These are phyloP conservation scores for Beauveria sp. DNA, from an alignment of 2,329 filamentous ascomycete genomes.

Conservation along the genomic window DNA sequence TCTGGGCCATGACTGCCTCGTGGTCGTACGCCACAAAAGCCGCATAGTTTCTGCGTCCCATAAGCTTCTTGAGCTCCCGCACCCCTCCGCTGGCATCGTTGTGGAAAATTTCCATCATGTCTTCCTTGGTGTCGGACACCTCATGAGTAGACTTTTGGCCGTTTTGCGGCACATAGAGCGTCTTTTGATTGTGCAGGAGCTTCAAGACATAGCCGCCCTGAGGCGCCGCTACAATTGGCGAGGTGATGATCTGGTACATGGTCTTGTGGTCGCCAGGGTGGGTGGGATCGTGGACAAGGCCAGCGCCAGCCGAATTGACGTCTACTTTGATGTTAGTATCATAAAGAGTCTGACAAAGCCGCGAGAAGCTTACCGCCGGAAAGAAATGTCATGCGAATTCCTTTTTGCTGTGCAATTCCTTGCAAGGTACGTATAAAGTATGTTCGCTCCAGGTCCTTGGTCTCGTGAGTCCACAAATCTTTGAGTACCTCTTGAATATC, in stretches of 20 bases:
- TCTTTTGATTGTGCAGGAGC: constrained; percentile 90
- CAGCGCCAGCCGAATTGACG: constrained; percentile 86
- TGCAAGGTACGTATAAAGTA: constrained; percentile 95
- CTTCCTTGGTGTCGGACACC: constrained; percentile 89
- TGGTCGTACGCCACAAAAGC: constrained; percentile 93
- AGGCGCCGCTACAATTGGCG: constrained; percentile 84
- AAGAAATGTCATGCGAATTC: constrained; percentile 92
- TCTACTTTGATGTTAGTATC: constrained; percentile 33
- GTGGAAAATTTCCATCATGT: constrained; percentile 99
- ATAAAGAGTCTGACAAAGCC: not conserved
- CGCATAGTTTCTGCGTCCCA: constrained; percentile 88
- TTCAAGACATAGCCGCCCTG: constrained; percentile 81
- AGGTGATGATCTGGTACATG: constrained; percentile 97
- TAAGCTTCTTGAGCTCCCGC: constrained; percentile 82
- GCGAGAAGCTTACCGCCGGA: constrained; percentile 59
- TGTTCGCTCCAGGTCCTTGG: constrained; percentile 92
- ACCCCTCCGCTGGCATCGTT: constrained; percentile 79
- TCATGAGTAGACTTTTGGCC: constrained; percentile 68
- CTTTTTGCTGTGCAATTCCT: constrained; percentile 91
- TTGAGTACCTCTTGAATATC: constrained; percentile 90
- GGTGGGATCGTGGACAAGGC: constrained; percentile 86
- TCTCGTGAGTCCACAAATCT: constrained; percentile 97
- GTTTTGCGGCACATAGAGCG: constrained; percentile 84
- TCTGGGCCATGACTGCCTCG: constrained; percentile 50
- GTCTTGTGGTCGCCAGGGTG: constrained; percentile 94